A percentile compares a stretch with the other conserved stretches of the same genome.
Evolutionary conservation across 225 moss, liverwort and hornwort species (phyloP).

Genomic region (Neckera pumila): DNA sequence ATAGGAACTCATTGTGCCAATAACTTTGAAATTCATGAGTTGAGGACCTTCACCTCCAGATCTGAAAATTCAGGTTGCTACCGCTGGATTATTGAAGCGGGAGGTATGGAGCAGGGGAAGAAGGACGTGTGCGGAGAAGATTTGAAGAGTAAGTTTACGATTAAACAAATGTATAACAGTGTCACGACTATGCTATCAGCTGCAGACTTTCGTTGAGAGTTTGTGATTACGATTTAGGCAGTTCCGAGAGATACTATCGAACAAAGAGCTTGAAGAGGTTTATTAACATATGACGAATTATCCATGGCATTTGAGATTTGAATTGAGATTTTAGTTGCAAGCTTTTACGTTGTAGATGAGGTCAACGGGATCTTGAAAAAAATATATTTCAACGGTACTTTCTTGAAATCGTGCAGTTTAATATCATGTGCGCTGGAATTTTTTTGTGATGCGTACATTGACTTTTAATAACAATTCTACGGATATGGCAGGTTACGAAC

Average conservation of each 20-base stretch:
- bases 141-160: not conserved
- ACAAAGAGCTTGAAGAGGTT: not conserved
- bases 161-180: not conserved
- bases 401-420: not conserved
- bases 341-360: not conserved
- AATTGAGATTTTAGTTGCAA: not conserved
- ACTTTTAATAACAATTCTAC: not conserved
- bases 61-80: not conserved
- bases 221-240: not conserved
- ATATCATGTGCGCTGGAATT: not conserved
- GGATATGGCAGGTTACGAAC: slow-evolving; percentile 2
- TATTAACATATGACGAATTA: not conserved
- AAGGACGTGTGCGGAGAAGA: not conserved
- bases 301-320: not conserved
- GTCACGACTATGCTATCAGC: not conserved
- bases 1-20: not conserved
- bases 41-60: not conserved
- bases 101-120: not conserved
- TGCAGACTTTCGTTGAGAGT: not conserved
- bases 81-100: not conserved
- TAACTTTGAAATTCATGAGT: not conserved
- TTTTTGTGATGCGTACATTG: not conserved
- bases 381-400: not conserved
- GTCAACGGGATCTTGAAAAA: not conserved
- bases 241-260: not conserved